Conservation (phyloP, 306 rosid species). For the Gastrolobium bilobum region DNA sequence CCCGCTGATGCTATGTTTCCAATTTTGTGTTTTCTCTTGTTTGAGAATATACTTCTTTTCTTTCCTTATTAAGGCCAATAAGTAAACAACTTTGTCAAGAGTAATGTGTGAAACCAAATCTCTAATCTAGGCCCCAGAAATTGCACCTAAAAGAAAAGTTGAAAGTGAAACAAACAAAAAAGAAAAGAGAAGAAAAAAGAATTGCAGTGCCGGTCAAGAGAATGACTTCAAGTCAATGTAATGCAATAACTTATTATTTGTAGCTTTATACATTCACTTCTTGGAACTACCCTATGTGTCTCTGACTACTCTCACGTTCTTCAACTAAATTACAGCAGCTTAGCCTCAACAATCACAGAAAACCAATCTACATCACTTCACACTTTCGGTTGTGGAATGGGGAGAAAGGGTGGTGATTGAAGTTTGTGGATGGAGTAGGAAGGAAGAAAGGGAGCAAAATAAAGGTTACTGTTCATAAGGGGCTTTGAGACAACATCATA, state of each 20-base stretch:
- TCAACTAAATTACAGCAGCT: constrained; percentile 38
- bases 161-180: neutral
- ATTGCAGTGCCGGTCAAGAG: neutral
- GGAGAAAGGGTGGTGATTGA: constrained; percentile 29
- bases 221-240: neutral
- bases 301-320: constrained; percentile 28
- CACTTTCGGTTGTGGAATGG: constrained; percentile 46
- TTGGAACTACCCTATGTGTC: constrained; percentile 21
- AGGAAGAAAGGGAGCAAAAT: constrained; percentile 31
- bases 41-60: neutral
- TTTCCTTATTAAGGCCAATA: neutral
- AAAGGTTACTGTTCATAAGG: neutral
- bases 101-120: constrained; percentile 17
- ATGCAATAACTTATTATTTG: constrained; percentile 23
- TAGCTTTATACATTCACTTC: neutral
- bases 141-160: constrained; percentile 21
- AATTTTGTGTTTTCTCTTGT: constrained; percentile 6
- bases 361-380: constrained; percentile 38
- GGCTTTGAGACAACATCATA: constrained; percentile 4
- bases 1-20: neutral
- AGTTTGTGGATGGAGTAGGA: constrained; percentile 47
- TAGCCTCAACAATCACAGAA: constrained; percentile 37
- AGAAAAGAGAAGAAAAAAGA: neutral
- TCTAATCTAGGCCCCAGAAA: neutral
- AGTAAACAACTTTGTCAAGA: constrained; percentile 33